phyloP scores from a whole-genome alignment of 2,329 filamentous ascomycete species.

The Zasmidium angulare region DNA sequence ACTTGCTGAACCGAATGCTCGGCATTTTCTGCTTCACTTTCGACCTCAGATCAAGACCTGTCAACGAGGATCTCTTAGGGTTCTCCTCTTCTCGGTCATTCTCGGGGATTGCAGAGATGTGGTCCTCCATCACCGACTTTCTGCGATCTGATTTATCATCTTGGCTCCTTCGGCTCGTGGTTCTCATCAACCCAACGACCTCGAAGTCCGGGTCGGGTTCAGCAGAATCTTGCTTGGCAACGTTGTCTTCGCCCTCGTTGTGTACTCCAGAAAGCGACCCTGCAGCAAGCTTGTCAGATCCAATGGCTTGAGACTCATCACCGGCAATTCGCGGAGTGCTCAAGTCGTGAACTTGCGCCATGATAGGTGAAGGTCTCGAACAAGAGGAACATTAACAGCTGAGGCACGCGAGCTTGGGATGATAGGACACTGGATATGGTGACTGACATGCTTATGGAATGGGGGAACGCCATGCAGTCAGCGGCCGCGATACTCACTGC shows the following conservation, averaged over 20 bases:
- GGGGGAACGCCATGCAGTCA: neutral
- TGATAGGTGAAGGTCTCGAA: neutral
- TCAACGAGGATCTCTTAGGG: neutral
- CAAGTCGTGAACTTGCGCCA: neutral
- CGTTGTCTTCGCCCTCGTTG: neutral
- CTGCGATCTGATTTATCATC: neutral
- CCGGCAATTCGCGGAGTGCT: neutral
- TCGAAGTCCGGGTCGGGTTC: constrained; percentile 10
- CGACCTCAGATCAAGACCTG: neutral
- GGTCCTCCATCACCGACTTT: neutral
- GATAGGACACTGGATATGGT: neutral
- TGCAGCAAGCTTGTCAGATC: neutral
- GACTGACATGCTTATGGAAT: neutral
- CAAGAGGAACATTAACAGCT: neutral
- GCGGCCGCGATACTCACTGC: neutral
- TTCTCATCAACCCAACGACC: constrained; percentile 6
- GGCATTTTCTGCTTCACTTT: neutral
- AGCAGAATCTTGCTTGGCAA: neutral
- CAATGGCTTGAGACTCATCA: no score
- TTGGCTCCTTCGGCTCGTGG: constrained; percentile 1
- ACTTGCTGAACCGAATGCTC: neutral
- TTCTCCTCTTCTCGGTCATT: neutral
- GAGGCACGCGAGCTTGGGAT: neutral
- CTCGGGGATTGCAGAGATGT: neutral
- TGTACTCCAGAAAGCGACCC: neutral